Evolutionary conservation across 352 stramenopile genomes (phyloP).

Genomic region (Phytophthora capsici): DNA sequence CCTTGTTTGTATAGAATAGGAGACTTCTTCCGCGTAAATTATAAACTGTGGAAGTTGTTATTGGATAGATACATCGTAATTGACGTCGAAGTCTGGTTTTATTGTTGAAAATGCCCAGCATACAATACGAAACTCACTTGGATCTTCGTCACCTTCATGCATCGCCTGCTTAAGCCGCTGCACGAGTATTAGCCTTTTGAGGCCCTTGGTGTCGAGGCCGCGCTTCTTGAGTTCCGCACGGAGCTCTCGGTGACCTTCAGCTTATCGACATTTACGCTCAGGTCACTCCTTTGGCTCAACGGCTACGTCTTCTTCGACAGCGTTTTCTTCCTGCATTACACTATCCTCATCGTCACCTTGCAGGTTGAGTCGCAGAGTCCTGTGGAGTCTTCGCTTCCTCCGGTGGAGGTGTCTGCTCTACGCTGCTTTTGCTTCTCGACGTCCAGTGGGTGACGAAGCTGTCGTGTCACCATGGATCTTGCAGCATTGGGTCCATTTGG

Average conservation of each 20-base stretch:
- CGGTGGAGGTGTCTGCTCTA: constrained; percentile 23
- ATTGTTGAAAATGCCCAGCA: constrained; percentile 31
- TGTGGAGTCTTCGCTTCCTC: constrained; percentile 8
- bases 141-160: constrained; percentile 37
- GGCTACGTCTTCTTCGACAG: constrained; percentile 2
- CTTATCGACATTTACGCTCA: constrained; percentile 45
- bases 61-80: constrained; percentile 14
- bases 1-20: neutral
- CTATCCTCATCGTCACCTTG: constrained; percentile 1
- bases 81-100: constrained; percentile 23
- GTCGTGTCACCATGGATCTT: constrained; percentile 9
- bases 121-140: constrained; percentile 51
- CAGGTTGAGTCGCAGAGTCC: neutral
- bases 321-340: constrained; percentile 3
- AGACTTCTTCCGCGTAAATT: neutral
- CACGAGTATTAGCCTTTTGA: constrained; percentile 78
- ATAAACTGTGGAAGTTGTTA: constrained; percentile 9
- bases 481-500: no score
- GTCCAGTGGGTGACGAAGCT: constrained; percentile 9
- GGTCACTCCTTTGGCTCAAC: constrained; percentile 10
- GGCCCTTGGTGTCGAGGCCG: constrained; percentile 72
- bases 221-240: constrained; percentile 71
- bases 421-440: neutral
- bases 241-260: constrained; percentile 71
- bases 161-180: constrained; percentile 68